These are phyloP conservation scores for Kodamaea jinghongensis DNA, from an alignment of 805 yeast genomes.

Conservation along the genomic window DNA sequence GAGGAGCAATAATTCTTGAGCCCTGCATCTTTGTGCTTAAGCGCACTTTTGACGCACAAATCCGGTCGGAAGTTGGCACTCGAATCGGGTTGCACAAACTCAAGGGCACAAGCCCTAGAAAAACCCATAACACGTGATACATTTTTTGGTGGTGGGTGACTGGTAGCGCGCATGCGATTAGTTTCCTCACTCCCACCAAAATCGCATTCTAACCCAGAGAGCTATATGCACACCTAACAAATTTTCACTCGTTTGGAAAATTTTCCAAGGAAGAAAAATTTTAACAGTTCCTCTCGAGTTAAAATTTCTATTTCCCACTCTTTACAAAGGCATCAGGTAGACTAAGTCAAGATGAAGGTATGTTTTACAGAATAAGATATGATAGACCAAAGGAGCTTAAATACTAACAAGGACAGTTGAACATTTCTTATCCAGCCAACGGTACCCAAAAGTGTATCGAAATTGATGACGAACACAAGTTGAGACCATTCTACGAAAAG, in stretches of 20 bases:
- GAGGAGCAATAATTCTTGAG: no score
- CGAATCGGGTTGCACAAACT: not conserved
- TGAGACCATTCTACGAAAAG: slow-evolving; percentile 98
- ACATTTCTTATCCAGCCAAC: slow-evolving; percentile 99
- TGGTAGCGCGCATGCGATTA: slow-evolving; percentile 8
- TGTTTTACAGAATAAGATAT: slow-evolving; percentile 17
- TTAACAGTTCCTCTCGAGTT: slow-evolving; percentile 2
- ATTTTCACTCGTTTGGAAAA: slow-evolving; percentile 5
- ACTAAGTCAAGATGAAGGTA: slow-evolving; percentile 46
- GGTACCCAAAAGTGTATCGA: slow-evolving; percentile 99
- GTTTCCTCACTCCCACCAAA: not conserved
- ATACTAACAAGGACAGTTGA: slow-evolving; percentile 56
- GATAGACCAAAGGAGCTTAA: not conserved
- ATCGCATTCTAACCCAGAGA: not conserved
- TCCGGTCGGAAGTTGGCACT: no score
- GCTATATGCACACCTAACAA: slow-evolving; percentile 7
- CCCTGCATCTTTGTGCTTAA: no score
- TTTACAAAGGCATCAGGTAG: slow-evolving; percentile 28
- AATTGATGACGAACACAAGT: slow-evolving; percentile 98
- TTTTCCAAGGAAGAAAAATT: slow-evolving; percentile 8
- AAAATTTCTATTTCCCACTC: slow-evolving; percentile 22
- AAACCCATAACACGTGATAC: slow-evolving; percentile 2
- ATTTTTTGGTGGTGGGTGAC: not conserved
- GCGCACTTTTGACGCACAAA: no score
- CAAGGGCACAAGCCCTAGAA: slow-evolving; percentile 8